A percentile compares a stretch with the other conserved stretches of the same genome.
Evolutionary conservation across 768 basidiomycete genomes (phyloP).

Genomic region (Leccinum longicurvipes): DNA sequence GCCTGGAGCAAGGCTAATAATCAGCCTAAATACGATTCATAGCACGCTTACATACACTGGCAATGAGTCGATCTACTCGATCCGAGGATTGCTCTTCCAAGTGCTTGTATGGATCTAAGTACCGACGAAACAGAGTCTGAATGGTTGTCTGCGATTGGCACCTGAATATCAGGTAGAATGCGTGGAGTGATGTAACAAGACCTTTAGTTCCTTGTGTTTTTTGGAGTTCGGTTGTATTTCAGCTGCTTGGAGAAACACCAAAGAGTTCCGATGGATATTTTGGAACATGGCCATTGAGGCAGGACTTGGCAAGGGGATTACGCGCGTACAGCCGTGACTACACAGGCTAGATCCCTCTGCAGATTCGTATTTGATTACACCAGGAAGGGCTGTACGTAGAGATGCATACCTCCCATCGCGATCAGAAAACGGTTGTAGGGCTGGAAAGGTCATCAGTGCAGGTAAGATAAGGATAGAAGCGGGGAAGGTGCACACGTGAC

Average conservation of each 20-base stretch:
- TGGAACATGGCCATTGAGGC: background rate
- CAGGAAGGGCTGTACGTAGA: background rate
- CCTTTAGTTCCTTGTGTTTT: constrained; percentile 11
- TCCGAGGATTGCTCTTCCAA: constrained; percentile 13
- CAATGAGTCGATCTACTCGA: constrained; percentile 7
- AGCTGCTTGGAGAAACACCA: constrained; percentile 1
- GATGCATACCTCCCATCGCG: constrained; percentile 1
- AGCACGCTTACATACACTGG: background rate
- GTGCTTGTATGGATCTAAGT: constrained; percentile 14
- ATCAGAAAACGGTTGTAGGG: background rate
- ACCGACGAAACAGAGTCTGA: background rate
- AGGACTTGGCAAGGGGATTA: constrained; percentile 4
- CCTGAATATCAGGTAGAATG: background rate
- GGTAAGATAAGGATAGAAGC: background rate
- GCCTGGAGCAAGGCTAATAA: constrained; percentile 3
- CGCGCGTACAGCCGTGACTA: no score
- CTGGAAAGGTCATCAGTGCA: background rate
- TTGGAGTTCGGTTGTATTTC: background rate
- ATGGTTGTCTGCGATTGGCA: constrained; percentile 5
- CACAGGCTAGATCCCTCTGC: constrained; percentile 1
- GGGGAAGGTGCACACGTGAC: constrained; percentile 14
- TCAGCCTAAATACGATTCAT: background rate
- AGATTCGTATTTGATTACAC: background rate
- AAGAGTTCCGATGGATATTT: background rate
- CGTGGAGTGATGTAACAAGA: background rate